Base-by-base conservation (phyloP, 75 land plant species). In the Larix kaempferi region DNA sequence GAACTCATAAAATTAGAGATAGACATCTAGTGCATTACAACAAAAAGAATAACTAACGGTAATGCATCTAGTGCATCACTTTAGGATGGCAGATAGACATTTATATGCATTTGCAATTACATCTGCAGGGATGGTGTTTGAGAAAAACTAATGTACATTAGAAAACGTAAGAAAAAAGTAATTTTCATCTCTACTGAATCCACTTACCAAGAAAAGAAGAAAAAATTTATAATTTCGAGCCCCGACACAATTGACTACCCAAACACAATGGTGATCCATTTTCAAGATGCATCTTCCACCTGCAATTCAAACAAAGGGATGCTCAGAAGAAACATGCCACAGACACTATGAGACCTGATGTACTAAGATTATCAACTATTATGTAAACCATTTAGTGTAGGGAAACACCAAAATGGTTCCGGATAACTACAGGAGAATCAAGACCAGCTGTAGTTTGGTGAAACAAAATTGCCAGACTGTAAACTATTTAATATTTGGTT, bases 181-280 rank as follows among this genome's bases (percentile, higher is more conserved):
- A n/a, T 39, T 41, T 41, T 69, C 52, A 69, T 69, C n/a, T 69
- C 73, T 41, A 76, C 22, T 15, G 23, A 71, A 63, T 37, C 23
- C 74, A 77, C 84, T 49, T 84, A 94, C 96, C 92, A 94, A 74
- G 81, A 94, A 94, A 67, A 94, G 92, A 78, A 91, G 88, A 75
- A 94, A 94, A 39, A 80, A 91, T 75, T 94, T 94, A 80, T 94
- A 94, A 79, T 94, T 94, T 73, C 80, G 80, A 27, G 96, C 96
- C 12, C 96, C 96, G 64, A 94, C 93, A 82, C 96, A 94, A 79
- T 92, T 94, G 37, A 91, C 94, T 74, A 94, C 94, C 94, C 96
- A 94, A 15, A 94, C 86, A 79, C 96, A 91, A 76, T 94, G 96
- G 56, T 94, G 96, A 66, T 94, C 96, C 96, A 94, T 94, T 79